Evolutionary conservation across 805 yeast species (phyloP), one percentile per base, ranked within the genome.

Genomic region (Dipodascopsis uninucleata): DNA sequence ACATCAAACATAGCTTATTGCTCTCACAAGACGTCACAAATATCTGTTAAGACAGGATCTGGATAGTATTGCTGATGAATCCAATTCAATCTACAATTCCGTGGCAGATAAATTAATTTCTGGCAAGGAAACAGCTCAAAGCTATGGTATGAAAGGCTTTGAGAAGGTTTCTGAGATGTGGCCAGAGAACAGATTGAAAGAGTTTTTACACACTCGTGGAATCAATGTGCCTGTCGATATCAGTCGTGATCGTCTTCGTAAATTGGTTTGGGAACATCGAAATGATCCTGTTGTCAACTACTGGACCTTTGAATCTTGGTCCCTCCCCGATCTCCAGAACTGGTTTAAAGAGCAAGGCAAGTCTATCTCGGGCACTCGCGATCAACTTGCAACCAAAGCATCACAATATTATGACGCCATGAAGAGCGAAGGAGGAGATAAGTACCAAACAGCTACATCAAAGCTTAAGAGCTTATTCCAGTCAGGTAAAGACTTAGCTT

Each of bases 291-390:
- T 70, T 10, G 59, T 66, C 39, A 45, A 58, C 24, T 68, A 68
- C 26, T 72, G 75, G 73, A 63, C 77, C 45, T 79, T 78, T 58
- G 66, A 72, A 8, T 54, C 67, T 25, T 81, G 86, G 86, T 64
- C 72, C 18, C 58, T 62, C 6, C 71, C 70, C 6, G 77, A 75
- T 38, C 61, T 82, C 46, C 64, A 66, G 49, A 55, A 61, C 12
- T 77, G 82, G 77, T 65, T 82, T 45, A 57, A 66, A 28, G 66
- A 71, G 31, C 64, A 72, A 50, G 74, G 72, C 16, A 62, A 63
- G 46, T 58, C 62, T 37, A 62, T 67, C 17, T 61, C 61, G 24
- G 76, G 71, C 20, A 57, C 71, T 24, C 75, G 71, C 50, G 74
- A 74, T 10, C 71, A 71, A 23, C 66, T 81, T 49, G 57, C 74